These are phyloP conservation scores for Lagenidium sp. DNA, from an alignment of 352 stramenopile genomes.

Conservation along the genomic window DNA sequence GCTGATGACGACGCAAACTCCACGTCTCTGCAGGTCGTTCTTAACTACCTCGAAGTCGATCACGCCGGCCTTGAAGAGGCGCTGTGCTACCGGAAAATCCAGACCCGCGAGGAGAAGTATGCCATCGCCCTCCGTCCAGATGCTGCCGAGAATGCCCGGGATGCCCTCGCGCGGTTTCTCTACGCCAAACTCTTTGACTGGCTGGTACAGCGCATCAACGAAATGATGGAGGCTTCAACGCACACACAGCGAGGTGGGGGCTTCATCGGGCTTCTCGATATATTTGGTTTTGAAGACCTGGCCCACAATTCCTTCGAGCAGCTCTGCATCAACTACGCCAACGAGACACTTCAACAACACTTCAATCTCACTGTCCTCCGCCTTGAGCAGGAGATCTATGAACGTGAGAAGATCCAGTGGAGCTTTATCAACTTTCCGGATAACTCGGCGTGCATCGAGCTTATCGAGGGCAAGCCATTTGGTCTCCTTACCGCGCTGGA, in stretches of 20 bases:
- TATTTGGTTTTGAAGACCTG: conserved; percentile 85
- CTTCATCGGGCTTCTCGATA: conserved; percentile 81
- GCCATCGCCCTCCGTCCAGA: conserved; percentile 62
- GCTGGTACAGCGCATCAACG: conserved; percentile 84
- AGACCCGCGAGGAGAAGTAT: conserved; percentile 89
- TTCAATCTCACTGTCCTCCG: conserved; percentile 87
- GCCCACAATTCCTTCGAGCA: conserved; percentile 94
- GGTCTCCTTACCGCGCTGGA: conserved; percentile 82
- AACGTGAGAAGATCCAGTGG: conserved; percentile 82
- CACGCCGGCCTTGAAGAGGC: conserved; percentile 80
- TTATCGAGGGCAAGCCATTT: conserved; percentile 82
- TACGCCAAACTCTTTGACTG: conserved; percentile 95
- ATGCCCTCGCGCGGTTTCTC: conserved; percentile 92
- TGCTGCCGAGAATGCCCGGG: conserved; percentile 83
- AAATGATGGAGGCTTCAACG: conserved; percentile 40
- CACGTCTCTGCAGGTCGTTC: conserved; percentile 71
- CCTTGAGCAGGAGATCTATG: conserved; percentile 84
- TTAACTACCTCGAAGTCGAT: conserved; percentile 86
- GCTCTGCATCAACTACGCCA: conserved; percentile 92
- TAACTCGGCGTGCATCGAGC: conserved; percentile 85
- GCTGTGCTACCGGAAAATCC: conserved; percentile 89
- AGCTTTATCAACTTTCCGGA: conserved; percentile 88
- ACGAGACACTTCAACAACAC: conserved; percentile 90
- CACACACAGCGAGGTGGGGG: conserved; percentile 11
- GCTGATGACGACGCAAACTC: conserved; percentile 32